Conservation (phyloP, 1,284 basidiomycete genomes). For the Ustilago xerochloae region DNA sequence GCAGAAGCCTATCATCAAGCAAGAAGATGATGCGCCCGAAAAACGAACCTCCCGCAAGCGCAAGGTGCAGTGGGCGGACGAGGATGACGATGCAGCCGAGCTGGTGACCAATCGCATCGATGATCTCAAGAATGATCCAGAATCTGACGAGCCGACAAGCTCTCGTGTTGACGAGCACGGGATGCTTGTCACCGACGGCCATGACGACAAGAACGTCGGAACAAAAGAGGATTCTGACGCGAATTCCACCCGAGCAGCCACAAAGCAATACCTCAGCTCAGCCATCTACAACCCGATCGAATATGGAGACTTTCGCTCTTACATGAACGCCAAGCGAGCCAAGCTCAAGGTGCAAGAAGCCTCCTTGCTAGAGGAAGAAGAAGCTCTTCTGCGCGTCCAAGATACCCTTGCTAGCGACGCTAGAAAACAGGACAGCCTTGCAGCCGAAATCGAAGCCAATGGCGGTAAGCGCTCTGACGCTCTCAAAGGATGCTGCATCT, state of each 20-base stretch:
- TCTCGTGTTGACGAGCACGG: slow-evolving; percentile 27
- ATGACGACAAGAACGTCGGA: neutral
- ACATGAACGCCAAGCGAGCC: slow-evolving; percentile 87
- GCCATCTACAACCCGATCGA: slow-evolving; percentile 77
- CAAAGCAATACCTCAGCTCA: slow-evolving; percentile 30
- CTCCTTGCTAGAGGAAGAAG: slow-evolving; percentile 49
- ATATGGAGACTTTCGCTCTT: slow-evolving; percentile 86
- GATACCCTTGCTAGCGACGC: neutral
- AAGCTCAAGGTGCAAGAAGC: slow-evolving; percentile 72
- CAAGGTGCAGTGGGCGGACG: slow-evolving; percentile 50
- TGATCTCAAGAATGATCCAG: neutral
- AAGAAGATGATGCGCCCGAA: neutral
- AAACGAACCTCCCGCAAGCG: slow-evolving; percentile 22
- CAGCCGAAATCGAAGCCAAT: slow-evolving; percentile 20
- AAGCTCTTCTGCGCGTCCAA: slow-evolving; percentile 19
- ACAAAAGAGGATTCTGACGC: neutral
- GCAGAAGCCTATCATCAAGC: slow-evolving; percentile 16
- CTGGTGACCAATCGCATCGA: neutral
- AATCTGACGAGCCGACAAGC: neutral
- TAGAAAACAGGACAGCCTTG: slow-evolving; percentile 1
- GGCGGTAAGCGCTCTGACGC: slow-evolving; percentile 32
- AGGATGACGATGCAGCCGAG: slow-evolving; percentile 12
- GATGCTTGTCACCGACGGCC: slow-evolving; percentile 10
- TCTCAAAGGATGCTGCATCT: slow-evolving; percentile 60
- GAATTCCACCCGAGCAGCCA: neutral